Conservation (phyloP, 805 yeast species). For the Zygosaccharomyces bailii region DNA sequence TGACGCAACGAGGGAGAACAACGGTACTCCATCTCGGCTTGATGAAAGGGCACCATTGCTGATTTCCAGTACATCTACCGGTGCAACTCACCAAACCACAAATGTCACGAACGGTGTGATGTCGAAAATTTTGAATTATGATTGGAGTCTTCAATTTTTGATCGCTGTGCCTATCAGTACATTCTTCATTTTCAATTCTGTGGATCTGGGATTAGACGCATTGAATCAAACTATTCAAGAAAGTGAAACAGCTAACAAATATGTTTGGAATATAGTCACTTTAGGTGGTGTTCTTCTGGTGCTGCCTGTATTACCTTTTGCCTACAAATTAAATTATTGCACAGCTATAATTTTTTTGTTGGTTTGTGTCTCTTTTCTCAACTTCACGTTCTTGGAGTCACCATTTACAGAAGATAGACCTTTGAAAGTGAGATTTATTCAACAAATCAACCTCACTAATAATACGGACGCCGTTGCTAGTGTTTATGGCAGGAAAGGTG, state of each 20-base stretch:
- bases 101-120: constrained; percentile 10
- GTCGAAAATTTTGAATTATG: constrained; percentile 48
- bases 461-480: constrained; percentile 39
- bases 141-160: constrained; percentile 76
- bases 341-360: constrained; percentile 42
- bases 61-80: constrained; percentile 11
- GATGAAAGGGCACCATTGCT: constrained; percentile 39
- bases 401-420: constrained; percentile 68
- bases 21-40: background rate
- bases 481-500: constrained; percentile 50
- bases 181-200: constrained; percentile 51
- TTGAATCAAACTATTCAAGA: constrained; percentile 71
- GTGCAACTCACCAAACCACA: constrained; percentile 10
- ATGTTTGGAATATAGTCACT: constrained; percentile 38
- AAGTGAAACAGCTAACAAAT: constrained; percentile 42
- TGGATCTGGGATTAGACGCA: constrained; percentile 56
- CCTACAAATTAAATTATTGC: constrained; percentile 60
- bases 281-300: constrained; percentile 39
- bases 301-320: constrained; percentile 60
- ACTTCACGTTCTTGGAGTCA: constrained; percentile 38
- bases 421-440: constrained; percentile 67
- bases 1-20: background rate
- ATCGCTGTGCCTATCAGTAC: constrained; percentile 63
- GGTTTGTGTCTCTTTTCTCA: constrained; percentile 39
- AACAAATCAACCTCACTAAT: constrained; percentile 49